Evolutionary conservation across 2,329 filamentous ascomycete genomes (phyloP).

Genomic region (Cytospora mali): DNA sequence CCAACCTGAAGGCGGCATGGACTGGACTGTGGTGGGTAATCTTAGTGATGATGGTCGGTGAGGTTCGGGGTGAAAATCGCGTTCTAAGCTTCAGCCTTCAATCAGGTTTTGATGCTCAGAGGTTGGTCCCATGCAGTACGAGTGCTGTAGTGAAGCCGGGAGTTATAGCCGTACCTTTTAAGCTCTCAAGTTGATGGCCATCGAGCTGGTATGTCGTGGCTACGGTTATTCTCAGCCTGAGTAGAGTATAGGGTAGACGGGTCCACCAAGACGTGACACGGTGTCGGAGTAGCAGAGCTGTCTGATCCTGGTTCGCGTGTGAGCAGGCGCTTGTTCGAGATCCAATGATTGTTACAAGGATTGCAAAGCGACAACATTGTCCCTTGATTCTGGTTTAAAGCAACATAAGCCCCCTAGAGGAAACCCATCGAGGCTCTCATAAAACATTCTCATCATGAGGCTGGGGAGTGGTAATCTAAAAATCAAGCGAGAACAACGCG

Average conservation of each 20-base stretch:
- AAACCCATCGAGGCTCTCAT: not conserved
- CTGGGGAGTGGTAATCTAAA: too few species aligned
- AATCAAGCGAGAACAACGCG: too few species aligned
- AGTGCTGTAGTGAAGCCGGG: not conserved
- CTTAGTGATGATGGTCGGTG: not conserved
- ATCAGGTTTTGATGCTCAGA: not conserved
- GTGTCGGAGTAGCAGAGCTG: not conserved
- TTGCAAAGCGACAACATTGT: not conserved
- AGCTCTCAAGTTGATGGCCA: not conserved
- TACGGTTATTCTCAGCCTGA: not conserved
- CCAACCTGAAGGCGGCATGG: slow-evolving; percentile 16
- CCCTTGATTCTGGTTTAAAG: not conserved
- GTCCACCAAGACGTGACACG: not conserved
- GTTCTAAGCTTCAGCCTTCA: not conserved
- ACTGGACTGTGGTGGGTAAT: slow-evolving; percentile 10
- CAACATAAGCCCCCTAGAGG: too few species aligned
- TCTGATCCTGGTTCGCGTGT: not conserved
- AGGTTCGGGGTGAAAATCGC: not conserved
- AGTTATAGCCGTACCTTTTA: not conserved
- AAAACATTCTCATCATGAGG: too few species aligned
- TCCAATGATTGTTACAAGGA: not conserved
- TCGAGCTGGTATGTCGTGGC: not conserved
- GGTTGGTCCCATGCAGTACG: not conserved
- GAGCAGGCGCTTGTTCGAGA: not conserved
- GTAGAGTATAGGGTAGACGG: too few species aligned